A percentile compares a stretch with the other conserved stretches of the same genome.
Conservation (phyloP, 2,329 filamentous ascomycete genomes). For the Paecilomyces sp. region DNA sequence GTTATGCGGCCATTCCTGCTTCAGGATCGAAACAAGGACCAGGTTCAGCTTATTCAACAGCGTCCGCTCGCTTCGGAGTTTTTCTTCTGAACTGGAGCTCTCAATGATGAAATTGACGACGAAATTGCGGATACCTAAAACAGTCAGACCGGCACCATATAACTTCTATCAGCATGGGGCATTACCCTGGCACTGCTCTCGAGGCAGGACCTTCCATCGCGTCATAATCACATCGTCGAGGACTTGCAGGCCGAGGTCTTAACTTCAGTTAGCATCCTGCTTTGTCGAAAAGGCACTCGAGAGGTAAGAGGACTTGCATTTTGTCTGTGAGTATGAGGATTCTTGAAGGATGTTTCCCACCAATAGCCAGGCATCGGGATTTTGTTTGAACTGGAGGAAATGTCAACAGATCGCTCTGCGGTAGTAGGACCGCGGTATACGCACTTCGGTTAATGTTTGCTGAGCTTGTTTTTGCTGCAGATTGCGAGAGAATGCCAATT, state of each 20-base stretch:
- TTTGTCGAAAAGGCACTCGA: slow-evolving; percentile 4
- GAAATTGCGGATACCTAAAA: slow-evolving; percentile 90
- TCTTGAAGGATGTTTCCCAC: slow-evolving; percentile 95
- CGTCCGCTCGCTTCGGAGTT: slow-evolving; percentile 73
- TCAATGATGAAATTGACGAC: slow-evolving; percentile 98
- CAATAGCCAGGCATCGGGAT: slow-evolving; percentile 94
- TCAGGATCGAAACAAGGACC: slow-evolving; percentile 92
- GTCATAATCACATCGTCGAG: slow-evolving; percentile 98
- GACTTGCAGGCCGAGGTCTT: slow-evolving; percentile 89
- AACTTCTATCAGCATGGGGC: slow-evolving; percentile 3
- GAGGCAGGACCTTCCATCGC: slow-evolving; percentile 94
- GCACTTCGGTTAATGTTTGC: slow-evolving; percentile 83
- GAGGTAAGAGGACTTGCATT: slow-evolving; percentile 59
- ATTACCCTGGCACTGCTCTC: slow-evolving; percentile 87
- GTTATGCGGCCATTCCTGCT: slow-evolving; percentile 99
- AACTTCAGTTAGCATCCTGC: slow-evolving; percentile 23
- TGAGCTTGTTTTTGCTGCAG: slow-evolving; percentile 91
- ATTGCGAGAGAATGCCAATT: slow-evolving; percentile 33
- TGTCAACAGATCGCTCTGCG: slow-evolving; percentile 5
- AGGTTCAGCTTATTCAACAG: slow-evolving; percentile 97
- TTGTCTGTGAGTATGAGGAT: slow-evolving; percentile 89
- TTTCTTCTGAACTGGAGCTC: slow-evolving; percentile 83
- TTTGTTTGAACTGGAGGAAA: slow-evolving; percentile 83
- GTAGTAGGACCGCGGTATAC: slow-evolving; percentile 16
- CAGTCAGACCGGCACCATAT: slow-evolving; percentile 12